These are phyloP conservation scores for Solanum chacoense DNA, from an alignment of 305 asterid species.

Conservation along the genomic window DNA sequence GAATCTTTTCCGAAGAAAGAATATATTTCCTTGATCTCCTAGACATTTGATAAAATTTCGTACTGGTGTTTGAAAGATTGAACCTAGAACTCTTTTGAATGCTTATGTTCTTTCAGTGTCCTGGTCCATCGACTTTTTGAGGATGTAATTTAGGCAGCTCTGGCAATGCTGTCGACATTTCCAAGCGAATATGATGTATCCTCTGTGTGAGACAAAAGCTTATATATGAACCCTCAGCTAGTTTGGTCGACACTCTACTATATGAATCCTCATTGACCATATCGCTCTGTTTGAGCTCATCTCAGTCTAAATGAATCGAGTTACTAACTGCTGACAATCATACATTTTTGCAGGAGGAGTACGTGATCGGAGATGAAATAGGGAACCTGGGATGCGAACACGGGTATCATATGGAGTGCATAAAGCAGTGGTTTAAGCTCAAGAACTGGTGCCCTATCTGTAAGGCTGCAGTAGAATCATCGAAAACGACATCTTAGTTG, in stretches of 20 bases:
- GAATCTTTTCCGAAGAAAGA: background rate
- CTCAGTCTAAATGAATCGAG: background rate
- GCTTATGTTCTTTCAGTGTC: background rate
- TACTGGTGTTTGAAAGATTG: background rate
- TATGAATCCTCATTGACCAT: background rate
- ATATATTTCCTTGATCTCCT: background rate
- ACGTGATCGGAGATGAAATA: constrained; percentile 45
- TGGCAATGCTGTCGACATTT: background rate
- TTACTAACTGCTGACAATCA: background rate
- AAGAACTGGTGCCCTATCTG: constrained; percentile 98
- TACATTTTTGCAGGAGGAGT: constrained; percentile 55
- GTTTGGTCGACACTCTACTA: background rate
- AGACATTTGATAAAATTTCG: background rate
- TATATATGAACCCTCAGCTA: background rate
- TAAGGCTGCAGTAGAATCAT: constrained; percentile 38
- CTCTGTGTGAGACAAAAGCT: background rate
- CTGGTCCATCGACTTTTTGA: background rate
- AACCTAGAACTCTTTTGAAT: background rate
- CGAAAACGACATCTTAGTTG: constrained; percentile 2
- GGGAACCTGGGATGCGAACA: constrained; percentile 62
- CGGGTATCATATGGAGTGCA: constrained; percentile 48
- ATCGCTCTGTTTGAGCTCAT: background rate
- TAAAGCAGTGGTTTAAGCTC: constrained; percentile 59
- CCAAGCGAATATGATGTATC: background rate
- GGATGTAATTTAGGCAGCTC: background rate